These are phyloP conservation scores for Alternaria infectoria DNA, from an alignment of 2,329 filamentous ascomycete species.

Conservation along the genomic window DNA sequence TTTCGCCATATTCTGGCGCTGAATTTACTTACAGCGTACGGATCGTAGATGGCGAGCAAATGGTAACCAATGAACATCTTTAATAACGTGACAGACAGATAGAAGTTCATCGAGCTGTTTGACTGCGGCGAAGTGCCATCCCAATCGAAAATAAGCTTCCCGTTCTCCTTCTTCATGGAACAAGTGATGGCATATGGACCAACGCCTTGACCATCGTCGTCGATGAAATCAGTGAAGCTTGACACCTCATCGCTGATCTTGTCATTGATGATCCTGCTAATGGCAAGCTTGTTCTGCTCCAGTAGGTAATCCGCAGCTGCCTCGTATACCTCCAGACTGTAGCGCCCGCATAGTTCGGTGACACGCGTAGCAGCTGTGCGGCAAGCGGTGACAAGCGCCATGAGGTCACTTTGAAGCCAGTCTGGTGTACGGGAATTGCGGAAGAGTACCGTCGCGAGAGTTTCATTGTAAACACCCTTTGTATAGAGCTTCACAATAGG, in stretches of 20 bases:
- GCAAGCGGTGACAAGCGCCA: slow-evolving; percentile 56
- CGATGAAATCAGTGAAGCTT: slow-evolving; percentile 58
- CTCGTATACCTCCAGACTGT: slow-evolving; percentile 54
- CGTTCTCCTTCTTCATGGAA: slow-evolving; percentile 54
- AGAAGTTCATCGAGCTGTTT: slow-evolving; percentile 57
- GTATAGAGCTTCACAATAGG: slow-evolving; percentile 57
- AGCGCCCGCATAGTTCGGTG: slow-evolving; percentile 54
- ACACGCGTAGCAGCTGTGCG: slow-evolving; percentile 54
- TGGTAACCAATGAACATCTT: slow-evolving; percentile 60
- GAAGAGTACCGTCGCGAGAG: slow-evolving; percentile 54
- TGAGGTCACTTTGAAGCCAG: slow-evolving; percentile 58
- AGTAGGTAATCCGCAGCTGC: slow-evolving; percentile 56
- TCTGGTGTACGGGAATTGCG: slow-evolving; percentile 57
- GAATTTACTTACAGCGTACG: slow-evolving; percentile 46
- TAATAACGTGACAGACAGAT: slow-evolving; percentile 58
- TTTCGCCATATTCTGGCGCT: neutral
- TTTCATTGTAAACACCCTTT: slow-evolving; percentile 53
- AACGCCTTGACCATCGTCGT: slow-evolving; percentile 56
- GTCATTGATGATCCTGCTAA: slow-evolving; percentile 55
- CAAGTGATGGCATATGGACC: slow-evolving; percentile 57
- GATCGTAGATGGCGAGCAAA: slow-evolving; percentile 57
- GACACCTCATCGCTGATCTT: slow-evolving; percentile 53
- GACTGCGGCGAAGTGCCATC: slow-evolving; percentile 57
- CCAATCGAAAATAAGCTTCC: slow-evolving; percentile 57
- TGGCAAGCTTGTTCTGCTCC: slow-evolving; percentile 52